A percentile compares a stretch with the other conserved stretches of the same genome.
Evolutionary conservation across 495 filamentous ascomycete genomes (phyloP).

Genomic region (Hypoxylon cercidicola): DNA sequence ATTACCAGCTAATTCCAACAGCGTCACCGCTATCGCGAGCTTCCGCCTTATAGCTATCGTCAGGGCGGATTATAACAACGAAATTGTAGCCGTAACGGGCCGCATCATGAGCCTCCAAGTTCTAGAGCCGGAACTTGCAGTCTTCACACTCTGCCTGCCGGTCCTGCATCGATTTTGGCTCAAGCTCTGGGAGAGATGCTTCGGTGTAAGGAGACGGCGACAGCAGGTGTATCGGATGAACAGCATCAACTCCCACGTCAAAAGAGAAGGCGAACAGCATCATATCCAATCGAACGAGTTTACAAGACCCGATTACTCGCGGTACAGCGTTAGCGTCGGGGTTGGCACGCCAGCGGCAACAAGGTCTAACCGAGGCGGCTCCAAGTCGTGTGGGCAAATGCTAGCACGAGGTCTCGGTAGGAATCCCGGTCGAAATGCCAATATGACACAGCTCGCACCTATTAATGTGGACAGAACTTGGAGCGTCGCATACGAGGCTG

Average conservation of each 20-base stretch:
- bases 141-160: conserved; percentile 26
- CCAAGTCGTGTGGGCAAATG: neutral
- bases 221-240: neutral
- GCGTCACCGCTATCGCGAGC: conserved; percentile 22
- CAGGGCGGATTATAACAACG: neutral
- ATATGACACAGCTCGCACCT: neutral
- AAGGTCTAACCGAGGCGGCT: neutral
- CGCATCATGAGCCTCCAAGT: conserved; percentile 23
- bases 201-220: neutral
- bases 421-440: neutral
- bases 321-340: conserved; percentile 4
- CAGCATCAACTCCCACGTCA: neutral
- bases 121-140: conserved; percentile 34
- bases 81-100: neutral
- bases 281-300: neutral
- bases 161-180: conserved; percentile 17
- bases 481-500: conserved; percentile 15
- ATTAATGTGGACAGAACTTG: conserved; percentile 26
- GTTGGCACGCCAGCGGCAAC: neutral
- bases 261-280: neutral
- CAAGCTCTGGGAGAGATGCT: conserved; percentile 2
- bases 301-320: neutral
- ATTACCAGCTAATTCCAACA: neutral
- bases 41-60: conserved; percentile 18
- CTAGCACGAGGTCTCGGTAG: neutral